Evolutionary conservation across 208 protist species (phyloP).

Genomic region (Vickermania spadyakhi): DNA sequence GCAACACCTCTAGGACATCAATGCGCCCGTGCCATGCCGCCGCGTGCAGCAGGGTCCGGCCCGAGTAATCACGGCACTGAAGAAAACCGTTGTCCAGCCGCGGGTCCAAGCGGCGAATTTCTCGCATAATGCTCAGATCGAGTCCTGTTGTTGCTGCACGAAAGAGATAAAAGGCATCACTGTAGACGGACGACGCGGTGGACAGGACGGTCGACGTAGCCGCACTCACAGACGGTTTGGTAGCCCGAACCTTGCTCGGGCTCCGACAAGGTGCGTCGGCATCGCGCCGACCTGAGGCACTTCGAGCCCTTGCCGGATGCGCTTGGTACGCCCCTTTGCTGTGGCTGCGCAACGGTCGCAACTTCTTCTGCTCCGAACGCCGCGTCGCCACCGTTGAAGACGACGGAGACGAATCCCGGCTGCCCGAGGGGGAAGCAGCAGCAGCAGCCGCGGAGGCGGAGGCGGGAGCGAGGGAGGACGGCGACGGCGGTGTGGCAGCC

Average conservation of each 20-base stretch:
- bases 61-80: slow-evolving; percentile 55
- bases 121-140: slow-evolving; percentile 30
- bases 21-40: slow-evolving; percentile 71
- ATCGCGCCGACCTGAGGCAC: neutral
- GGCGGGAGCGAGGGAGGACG: neutral
- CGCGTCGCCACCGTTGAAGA: neutral
- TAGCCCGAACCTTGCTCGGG: neutral
- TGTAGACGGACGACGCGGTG: slow-evolving; percentile 18
- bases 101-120: slow-evolving; percentile 50
- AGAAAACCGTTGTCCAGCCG: slow-evolving; percentile 50
- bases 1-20: slow-evolving; percentile 47
- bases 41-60: slow-evolving; percentile 67
- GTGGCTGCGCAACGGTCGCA: neutral
- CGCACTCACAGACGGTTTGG: neutral
- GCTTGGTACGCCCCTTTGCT: neutral
- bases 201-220: neutral
- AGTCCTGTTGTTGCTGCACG: slow-evolving; percentile 26
- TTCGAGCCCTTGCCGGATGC: neutral
- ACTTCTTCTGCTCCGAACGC: neutral
- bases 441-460: neutral
- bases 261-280: neutral
- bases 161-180: slow-evolving; percentile 26
- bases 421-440: neutral
- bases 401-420: neutral
- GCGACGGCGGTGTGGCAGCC: neutral